Conservation (phyloP, 192 early-diverging fungal species). For the Gaertneriomyces sp. region DNA sequence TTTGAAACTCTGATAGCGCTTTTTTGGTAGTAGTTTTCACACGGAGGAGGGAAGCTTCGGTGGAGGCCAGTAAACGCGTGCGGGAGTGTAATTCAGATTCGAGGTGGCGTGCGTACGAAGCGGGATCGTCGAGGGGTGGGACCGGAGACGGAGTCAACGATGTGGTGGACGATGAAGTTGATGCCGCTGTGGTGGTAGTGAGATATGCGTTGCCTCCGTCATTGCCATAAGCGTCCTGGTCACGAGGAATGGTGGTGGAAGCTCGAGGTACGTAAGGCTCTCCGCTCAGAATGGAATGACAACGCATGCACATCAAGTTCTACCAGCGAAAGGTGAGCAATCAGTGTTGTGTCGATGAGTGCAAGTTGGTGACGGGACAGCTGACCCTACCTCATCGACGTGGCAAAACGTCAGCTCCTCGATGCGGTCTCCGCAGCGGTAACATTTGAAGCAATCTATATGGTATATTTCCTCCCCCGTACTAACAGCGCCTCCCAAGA, state of each 20-base stretch:
- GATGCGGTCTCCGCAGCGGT: conserved; percentile 15
- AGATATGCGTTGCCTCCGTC: conserved; percentile 20
- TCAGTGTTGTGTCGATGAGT: too few species aligned
- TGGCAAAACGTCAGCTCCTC: conserved; percentile 24
- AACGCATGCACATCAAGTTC: conserved; percentile 15
- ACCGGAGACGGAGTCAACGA: too few species aligned
- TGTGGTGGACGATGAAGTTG: conserved; percentile 22
- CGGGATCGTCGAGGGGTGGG: too few species aligned
- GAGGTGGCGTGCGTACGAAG: background rate
- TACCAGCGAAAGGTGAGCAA: background rate
- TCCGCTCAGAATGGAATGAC: background rate
- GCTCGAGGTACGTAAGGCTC: too few species aligned
- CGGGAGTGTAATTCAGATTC: too few species aligned
- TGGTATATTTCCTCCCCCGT: conserved; percentile 33
- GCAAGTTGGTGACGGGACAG: too few species aligned
- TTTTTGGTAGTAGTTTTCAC: conserved; percentile 16
- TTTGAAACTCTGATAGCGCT: conserved; percentile 25
- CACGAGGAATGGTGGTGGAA: too few species aligned
- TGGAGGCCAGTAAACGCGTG: background rate
- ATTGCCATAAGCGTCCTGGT: too few species aligned
- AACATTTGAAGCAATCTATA: conserved; percentile 25
- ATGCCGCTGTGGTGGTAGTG: background rate
- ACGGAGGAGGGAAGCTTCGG: background rate
- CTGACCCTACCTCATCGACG: conserved; percentile 25
- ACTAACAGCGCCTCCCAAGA: conserved; percentile 31